A percentile compares a stretch with the other conserved stretches of the same genome.
Evolutionary conservation across 208 protist genomes (phyloP).

Genomic region (Acanthamoeba triangularis): DNA sequence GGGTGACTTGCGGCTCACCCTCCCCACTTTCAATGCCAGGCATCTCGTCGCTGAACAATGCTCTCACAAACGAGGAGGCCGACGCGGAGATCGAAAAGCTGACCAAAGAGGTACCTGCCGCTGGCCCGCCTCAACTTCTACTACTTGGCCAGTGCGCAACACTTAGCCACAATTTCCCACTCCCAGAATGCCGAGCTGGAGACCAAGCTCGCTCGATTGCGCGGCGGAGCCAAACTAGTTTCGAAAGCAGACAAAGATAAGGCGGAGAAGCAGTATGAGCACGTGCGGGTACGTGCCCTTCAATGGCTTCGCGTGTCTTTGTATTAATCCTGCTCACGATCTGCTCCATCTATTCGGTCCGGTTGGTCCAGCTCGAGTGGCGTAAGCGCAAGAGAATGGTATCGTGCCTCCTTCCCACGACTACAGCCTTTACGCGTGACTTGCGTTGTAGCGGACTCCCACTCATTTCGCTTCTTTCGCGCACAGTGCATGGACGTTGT

Average conservation of each 20-base stretch:
- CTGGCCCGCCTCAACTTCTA: background rate
- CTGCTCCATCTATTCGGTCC: no score
- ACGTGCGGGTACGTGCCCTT: background rate
- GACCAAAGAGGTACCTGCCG: background rate
- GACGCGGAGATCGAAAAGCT: conserved; percentile 11
- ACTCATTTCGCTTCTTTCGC: no score
- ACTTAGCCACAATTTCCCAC: background rate
- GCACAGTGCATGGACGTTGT: conserved; percentile 65
- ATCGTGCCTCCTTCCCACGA: background rate
- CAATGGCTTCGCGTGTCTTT: background rate
- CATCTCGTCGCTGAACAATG: conserved; percentile 55
- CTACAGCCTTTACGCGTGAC: background rate
- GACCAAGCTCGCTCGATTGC: conserved; percentile 20
- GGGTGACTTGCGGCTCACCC: background rate
- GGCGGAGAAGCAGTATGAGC: conserved; percentile 51
- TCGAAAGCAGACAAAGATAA: conserved; percentile 62
- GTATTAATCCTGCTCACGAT: background rate
- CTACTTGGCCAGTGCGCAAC: background rate
- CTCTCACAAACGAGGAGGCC: conserved; percentile 31
- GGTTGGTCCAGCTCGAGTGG: background rate
- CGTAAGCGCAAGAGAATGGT: conserved; percentile 65
- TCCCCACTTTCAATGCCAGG: background rate
- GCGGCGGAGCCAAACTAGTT: conserved; percentile 51
- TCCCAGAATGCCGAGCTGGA: conserved; percentile 57
- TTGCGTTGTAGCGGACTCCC: background rate